Evolutionary conservation across 164 flowering plant species (phyloP).

Genomic region (Nymphaea thermarum): DNA sequence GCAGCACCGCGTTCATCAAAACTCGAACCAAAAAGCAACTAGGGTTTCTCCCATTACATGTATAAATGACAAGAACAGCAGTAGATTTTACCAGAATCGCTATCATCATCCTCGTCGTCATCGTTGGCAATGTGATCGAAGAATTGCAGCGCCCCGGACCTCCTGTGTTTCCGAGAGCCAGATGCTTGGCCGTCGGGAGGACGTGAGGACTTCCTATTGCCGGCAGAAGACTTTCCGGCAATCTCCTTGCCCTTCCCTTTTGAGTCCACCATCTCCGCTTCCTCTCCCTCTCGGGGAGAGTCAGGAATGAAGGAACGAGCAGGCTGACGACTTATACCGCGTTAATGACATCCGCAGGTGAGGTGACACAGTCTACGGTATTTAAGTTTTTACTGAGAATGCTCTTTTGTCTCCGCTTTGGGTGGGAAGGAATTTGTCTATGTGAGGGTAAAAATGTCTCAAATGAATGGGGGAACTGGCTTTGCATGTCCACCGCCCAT

Average conservation of each 20-base stretch:
- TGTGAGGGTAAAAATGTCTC: too few relatives aligned
- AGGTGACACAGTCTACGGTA: too few relatives aligned
- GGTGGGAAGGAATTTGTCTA: too few relatives aligned
- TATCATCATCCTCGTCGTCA: constrained; percentile 8
- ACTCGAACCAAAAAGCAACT: too few relatives aligned
- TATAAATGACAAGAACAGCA: not conserved
- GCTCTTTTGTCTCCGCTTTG: too few relatives aligned
- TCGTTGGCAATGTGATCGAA: constrained; percentile 55
- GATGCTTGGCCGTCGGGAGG: constrained; percentile 19
- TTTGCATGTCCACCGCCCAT: too few relatives aligned
- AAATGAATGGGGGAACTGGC: too few relatives aligned
- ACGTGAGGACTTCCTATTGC: constrained; percentile 24
- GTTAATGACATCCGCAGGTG: too few relatives aligned
- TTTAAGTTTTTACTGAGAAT: too few relatives aligned
- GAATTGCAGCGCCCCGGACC: constrained; percentile 48
- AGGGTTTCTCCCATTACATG: not conserved
- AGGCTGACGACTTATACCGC: too few relatives aligned
- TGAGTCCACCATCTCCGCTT: not conserved
- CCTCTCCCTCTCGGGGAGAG: too few relatives aligned
- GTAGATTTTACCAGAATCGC: constrained; percentile 26
- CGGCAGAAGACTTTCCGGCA: constrained; percentile 8
- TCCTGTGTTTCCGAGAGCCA: constrained; percentile 26
- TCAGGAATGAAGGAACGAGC: too few relatives aligned
- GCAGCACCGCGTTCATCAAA: constrained; percentile 2
- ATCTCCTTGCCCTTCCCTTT: constrained; percentile 30